Evolutionary conservation across 441 rosid species (phyloP).

Genomic region (Erodium texanum): DNA sequence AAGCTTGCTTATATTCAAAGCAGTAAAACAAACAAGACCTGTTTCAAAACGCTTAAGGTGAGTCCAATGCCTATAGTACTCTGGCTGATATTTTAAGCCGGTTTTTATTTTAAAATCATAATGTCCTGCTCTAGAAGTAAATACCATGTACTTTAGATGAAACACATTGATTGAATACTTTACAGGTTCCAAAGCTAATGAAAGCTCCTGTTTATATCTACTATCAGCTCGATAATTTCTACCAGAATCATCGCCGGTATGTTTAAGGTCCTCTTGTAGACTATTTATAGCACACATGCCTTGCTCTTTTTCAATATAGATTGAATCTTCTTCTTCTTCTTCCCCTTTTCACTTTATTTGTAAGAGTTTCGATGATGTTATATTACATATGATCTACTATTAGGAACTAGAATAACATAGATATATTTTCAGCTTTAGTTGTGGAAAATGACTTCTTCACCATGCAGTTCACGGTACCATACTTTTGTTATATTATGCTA

Average conservation of each 20-base stretch:
- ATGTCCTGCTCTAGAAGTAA: not conserved
- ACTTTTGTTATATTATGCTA: not conserved
- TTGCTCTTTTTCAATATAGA: not conserved
- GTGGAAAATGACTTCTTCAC: too few species aligned
- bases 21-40: conserved; percentile 31
- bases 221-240: conserved; percentile 44
- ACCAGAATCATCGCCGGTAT: conserved; percentile 52
- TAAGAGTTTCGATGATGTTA: too few species aligned
- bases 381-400: not conserved
- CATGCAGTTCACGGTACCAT: not conserved
- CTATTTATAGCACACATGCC: too few species aligned
- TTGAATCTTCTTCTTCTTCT: not conserved
- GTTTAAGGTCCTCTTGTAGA: not conserved
- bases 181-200: conserved; percentile 39
- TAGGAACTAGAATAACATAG: not conserved
- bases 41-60: conserved; percentile 32
- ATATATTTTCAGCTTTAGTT: too few species aligned
- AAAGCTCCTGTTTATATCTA: conserved; percentile 36
- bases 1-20: conserved; percentile 29
- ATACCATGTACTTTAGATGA: too few species aligned
- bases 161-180: not conserved
- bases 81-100: not conserved
- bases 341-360: not conserved
- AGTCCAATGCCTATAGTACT: conserved; percentile 14
- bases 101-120: conserved; percentile 1